Evolutionary conservation across 2,329 filamentous ascomycete species (phyloP).

Genomic region (Coniella vitis): DNA sequence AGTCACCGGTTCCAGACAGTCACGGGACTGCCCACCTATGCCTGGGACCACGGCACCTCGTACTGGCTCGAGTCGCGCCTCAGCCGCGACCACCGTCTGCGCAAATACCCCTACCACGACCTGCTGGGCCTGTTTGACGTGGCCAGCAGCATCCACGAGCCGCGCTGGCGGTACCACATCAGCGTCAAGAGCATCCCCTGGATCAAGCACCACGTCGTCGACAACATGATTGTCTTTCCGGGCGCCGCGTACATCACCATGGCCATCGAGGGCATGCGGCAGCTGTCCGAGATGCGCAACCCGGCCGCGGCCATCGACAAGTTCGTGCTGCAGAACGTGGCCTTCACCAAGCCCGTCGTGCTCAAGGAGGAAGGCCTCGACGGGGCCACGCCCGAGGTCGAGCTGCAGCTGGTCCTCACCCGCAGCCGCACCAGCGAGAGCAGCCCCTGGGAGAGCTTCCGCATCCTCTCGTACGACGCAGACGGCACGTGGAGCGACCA

Average conservation of each 20-base stretch:
- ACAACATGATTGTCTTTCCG: slow-evolving; percentile 2
- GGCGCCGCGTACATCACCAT: slow-evolving; percentile 1
- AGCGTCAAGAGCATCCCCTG: not conserved
- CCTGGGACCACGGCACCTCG: slow-evolving; percentile 10
- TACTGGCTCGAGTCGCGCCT: slow-evolving; percentile 13
- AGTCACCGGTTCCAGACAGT: slow-evolving; percentile 1
- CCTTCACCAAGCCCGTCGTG: slow-evolving; percentile 4
- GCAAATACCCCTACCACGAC: slow-evolving; percentile 26
- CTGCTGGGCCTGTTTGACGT: not conserved
- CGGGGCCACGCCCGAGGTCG: not conserved
- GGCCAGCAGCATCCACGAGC: not conserved
- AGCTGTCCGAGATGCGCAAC: not conserved
- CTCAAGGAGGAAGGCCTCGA: not conserved
- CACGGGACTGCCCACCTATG: slow-evolving; percentile 12
- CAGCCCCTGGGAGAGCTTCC: slow-evolving; percentile 6
- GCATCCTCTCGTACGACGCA: not conserved
- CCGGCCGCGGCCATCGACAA: not conserved
- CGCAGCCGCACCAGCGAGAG: not conserved
- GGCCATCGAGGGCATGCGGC: slow-evolving; percentile 2
- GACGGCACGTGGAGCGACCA: slow-evolving; percentile 3
- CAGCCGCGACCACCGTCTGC: slow-evolving; percentile 13
- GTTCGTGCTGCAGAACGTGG: not conserved
- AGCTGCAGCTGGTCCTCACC: slow-evolving; percentile 5
- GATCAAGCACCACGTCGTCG: slow-evolving; percentile 1
- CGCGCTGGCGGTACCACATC: slow-evolving; percentile 1